A percentile compares a stretch with the other conserved stretches of the same genome.
Conservation (phyloP, 352 stramenopile species). For the Phytophthora macrochlamydospora region DNA sequence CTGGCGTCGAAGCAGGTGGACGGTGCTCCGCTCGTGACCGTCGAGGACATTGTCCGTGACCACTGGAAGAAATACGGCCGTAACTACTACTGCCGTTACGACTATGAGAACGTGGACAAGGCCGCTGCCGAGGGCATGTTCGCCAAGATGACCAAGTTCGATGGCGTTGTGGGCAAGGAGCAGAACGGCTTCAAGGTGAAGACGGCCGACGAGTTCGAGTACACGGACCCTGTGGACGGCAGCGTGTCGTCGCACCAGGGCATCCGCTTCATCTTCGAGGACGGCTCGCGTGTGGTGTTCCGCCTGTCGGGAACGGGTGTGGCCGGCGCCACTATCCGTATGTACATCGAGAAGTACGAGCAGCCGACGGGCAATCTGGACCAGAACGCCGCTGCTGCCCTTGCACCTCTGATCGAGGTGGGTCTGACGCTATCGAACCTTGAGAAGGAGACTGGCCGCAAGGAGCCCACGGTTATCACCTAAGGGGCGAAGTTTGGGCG, state of each 20-base stretch:
- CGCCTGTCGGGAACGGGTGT: constrained; percentile 98
- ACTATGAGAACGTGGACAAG: constrained; percentile 99
- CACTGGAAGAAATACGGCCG: constrained; percentile 98
- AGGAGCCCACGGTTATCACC: constrained; percentile 97
- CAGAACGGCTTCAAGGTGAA: constrained; percentile 84
- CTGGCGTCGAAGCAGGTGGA: constrained; percentile 90
- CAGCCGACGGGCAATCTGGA: constrained; percentile 80
- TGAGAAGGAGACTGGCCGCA: constrained; percentile 92
- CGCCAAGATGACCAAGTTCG: constrained; percentile 73
- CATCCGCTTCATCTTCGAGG: constrained; percentile 95
- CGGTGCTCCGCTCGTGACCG: constrained; percentile 91
- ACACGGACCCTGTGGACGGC: constrained; percentile 98
- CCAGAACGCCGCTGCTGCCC: constrained; percentile 74
- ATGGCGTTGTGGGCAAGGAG: constrained; percentile 66
- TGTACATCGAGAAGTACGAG: constrained; percentile 99
- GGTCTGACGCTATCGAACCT: constrained; percentile 94
- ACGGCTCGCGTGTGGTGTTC: constrained; percentile 97
- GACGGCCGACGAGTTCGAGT: constrained; percentile 97
- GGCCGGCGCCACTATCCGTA: constrained; percentile 96
- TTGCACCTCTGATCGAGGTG: constrained; percentile 91
- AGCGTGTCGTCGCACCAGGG: constrained; percentile 96
- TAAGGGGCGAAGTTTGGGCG: constrained; percentile 69
- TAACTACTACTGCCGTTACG: constrained; percentile 99
- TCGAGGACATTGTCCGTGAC: constrained; percentile 96
- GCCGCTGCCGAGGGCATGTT: constrained; percentile 77